A percentile compares a stretch with the other conserved stretches of the same genome.
Conservation (phyloP, 176 grass and related monocot species). For the Miscanthus lutarioriparius region DNA sequence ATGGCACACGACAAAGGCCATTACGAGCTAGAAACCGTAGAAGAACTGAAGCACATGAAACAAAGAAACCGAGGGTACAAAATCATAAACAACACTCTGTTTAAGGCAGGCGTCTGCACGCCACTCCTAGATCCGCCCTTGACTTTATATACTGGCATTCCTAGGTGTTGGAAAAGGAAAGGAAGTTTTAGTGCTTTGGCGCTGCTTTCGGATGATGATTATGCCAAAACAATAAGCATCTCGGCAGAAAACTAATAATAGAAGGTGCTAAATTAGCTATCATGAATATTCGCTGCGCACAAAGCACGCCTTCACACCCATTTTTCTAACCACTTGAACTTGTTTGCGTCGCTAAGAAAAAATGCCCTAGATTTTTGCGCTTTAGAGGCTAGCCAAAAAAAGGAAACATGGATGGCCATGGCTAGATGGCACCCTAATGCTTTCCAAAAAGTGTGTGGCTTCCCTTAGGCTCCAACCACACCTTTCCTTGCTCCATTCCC, state of each 20-base stretch:
- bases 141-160: background rate
- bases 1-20: too few relatives aligned
- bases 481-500: background rate
- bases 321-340: background rate
- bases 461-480: slow-evolving; percentile 18
- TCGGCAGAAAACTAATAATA: slow-evolving; percentile 13
- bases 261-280: slow-evolving; percentile 27
- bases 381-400: slow-evolving; percentile 25
- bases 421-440: background rate
- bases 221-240: background rate
- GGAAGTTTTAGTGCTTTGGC: too few relatives aligned
- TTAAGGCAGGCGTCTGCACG: background rate
- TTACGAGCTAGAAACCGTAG: too few relatives aligned
- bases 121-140: background rate
- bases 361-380: background rate
- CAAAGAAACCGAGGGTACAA: background rate
- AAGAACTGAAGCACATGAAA: background rate
- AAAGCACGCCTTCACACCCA: background rate
- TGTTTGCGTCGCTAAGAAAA: background rate
- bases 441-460: slow-evolving; percentile 60
- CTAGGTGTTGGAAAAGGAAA: too few relatives aligned
- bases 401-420: slow-evolving; percentile 36
- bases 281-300: background rate
- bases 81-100: background rate
- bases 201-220: background rate